These are phyloP conservation scores for Phytopythium ostracodes DNA, from an alignment of 352 stramenopile genomes.

Conservation along the genomic window DNA sequence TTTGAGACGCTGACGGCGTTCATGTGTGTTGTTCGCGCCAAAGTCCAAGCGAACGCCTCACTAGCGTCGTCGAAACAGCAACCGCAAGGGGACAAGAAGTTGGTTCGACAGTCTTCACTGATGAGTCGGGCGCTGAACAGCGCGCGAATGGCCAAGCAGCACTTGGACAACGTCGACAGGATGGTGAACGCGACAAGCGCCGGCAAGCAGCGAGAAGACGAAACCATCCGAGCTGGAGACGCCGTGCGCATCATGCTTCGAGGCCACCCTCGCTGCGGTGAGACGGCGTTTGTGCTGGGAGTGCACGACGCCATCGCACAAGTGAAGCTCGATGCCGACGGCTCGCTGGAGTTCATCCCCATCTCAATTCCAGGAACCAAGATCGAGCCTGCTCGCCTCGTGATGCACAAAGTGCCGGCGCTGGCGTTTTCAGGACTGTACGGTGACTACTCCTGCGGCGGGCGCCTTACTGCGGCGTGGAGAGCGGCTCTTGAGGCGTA, in stretches of 20 bases:
- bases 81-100: slow-evolving; percentile 16
- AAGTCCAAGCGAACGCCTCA: slow-evolving; percentile 38
- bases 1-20: slow-evolving; percentile 61
- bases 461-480: slow-evolving; percentile 46
- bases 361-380: slow-evolving; percentile 53
- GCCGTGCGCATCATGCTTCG: slow-evolving; percentile 72
- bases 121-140: neutral
- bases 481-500: slow-evolving; percentile 55
- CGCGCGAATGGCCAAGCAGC: slow-evolving; percentile 35
- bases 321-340: slow-evolving; percentile 81
- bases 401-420: slow-evolving; percentile 56
- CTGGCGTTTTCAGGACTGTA: slow-evolving; percentile 58
- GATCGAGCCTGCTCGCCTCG: slow-evolving; percentile 43
- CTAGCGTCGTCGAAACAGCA: neutral
- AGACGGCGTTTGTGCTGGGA: slow-evolving; percentile 69
- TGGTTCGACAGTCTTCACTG: slow-evolving; percentile 6
- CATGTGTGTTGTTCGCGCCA: slow-evolving; percentile 52
- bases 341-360: slow-evolving; percentile 76
- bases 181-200: slow-evolving; percentile 34
- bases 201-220: slow-evolving; percentile 36
- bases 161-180: slow-evolving; percentile 56
- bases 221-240: slow-evolving; percentile 37
- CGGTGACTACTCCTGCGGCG: slow-evolving; percentile 19
- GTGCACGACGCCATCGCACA: slow-evolving; percentile 61
- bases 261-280: slow-evolving; percentile 68